These are phyloP conservation scores for Barnettozyma pratensis DNA, from an alignment of 805 yeast genomes.

Conservation along the genomic window DNA sequence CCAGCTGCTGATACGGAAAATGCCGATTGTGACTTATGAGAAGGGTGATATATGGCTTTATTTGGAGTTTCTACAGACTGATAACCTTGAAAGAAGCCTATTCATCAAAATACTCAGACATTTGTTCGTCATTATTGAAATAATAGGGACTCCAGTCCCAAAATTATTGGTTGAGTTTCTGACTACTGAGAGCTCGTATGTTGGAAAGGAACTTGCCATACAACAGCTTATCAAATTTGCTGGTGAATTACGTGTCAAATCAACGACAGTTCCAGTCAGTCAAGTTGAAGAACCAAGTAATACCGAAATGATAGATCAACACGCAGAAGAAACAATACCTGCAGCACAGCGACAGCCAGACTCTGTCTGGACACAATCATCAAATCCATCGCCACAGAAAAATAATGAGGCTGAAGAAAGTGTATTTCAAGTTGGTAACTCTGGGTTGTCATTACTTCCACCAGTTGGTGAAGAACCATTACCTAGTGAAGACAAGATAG, in stretches of 20 bases:
- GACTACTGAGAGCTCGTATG: too few relatives aligned
- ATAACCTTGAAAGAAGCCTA: not conserved
- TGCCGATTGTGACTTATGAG: not conserved
- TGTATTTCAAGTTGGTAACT: too few relatives aligned
- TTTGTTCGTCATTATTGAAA: too few relatives aligned
- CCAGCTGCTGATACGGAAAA: not conserved
- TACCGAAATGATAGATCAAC: not conserved
- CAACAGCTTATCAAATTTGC: too few relatives aligned
- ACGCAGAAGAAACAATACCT: not conserved
- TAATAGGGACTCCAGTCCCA: too few relatives aligned
- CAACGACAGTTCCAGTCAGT: not conserved
- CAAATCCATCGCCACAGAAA: not conserved
- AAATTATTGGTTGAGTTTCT: too few relatives aligned
- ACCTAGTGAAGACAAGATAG: not conserved
- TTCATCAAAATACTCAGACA: not conserved
- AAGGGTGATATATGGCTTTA: not conserved
- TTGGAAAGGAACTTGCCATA: too few relatives aligned
- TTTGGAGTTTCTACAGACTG: not conserved
- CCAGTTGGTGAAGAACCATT: not conserved
- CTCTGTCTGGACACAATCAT: not conserved
- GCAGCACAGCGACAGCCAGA: constrained; percentile 1
- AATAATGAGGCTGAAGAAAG: not conserved
- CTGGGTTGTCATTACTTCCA: not conserved
- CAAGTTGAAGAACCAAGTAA: not conserved
- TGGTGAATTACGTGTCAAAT: too few relatives aligned